phyloP scores from a whole-genome alignment of 1,284 basidiomycete genomes.

The Mycosarcoma maydis region DNA sequence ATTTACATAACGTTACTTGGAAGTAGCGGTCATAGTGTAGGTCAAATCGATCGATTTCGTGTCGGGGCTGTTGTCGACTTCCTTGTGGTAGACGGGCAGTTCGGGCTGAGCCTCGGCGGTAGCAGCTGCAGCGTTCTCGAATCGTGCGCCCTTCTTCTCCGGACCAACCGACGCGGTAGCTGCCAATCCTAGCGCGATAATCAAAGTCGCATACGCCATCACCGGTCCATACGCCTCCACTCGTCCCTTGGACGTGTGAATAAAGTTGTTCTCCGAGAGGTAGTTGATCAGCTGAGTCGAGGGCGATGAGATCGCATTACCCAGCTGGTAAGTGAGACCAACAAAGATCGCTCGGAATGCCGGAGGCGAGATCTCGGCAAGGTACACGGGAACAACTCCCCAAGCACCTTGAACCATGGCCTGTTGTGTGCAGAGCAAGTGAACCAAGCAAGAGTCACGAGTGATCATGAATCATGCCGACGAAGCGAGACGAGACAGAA shows the following conservation, averaged over 20 bases:
- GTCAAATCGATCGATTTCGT: conserved; percentile 24
- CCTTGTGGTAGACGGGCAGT: conserved; percentile 27
- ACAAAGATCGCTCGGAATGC: conserved; percentile 50
- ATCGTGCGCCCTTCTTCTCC: conserved; percentile 47
- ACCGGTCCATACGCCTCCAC: conserved; percentile 54
- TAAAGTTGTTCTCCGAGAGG: conserved; percentile 42
- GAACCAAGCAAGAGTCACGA: too few relatives aligned
- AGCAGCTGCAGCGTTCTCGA: conserved; percentile 47
- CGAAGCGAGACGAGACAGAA: not conserved
- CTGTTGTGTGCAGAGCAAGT: too few relatives aligned
- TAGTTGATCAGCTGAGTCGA: conserved; percentile 54
- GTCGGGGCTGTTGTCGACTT: conserved; percentile 14
- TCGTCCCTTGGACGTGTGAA: not conserved
- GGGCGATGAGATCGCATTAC: conserved; percentile 67
- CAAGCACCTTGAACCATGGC: conserved; percentile 52
- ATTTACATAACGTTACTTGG: conserved; percentile 21
- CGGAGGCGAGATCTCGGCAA: conserved; percentile 46
- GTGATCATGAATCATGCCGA: too few relatives aligned
- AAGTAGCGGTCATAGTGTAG: conserved; percentile 14
- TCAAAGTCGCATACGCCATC: conserved; percentile 50
- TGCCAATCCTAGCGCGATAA: conserved; percentile 44
- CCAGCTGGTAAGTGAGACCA: conserved; percentile 55
- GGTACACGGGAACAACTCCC: conserved; percentile 51
- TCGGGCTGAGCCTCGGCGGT: conserved; percentile 24
- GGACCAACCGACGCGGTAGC: conserved; percentile 43